Base-by-base conservation (phyloP, 2,329 filamentous ascomycete species). In the Apiospora saccharicola region DNA sequence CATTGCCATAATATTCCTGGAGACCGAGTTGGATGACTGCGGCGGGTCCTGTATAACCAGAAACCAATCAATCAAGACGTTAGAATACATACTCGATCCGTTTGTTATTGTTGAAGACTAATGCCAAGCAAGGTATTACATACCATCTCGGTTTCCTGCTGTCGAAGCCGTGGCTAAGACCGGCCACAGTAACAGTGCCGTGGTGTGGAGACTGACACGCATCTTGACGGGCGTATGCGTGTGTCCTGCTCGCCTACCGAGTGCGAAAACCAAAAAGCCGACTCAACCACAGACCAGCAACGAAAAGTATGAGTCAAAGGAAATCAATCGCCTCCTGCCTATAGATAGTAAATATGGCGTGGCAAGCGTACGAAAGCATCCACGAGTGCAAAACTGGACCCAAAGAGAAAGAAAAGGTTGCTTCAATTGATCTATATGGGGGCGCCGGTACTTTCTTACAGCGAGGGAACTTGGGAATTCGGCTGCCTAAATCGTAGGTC, bases 1-100 rank as follows among this genome's bases (percentile, higher is more conserved):
- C 43, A 69, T 72, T 53, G 24, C 75, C 72, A 70, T 76, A 73
- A 24, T 73, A 74, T 26, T 70, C 70, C 37, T 70, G 71, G 37
- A 78, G 71, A 68, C 78, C 73, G 61, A 80, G 75, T 24, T 75
- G 76, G 43, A 81, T 76, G 57, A 80, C 75, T 10, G 78, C 77
- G 67, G 74, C 57, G 57, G 57, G 57, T 41, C 57, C 57, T 64
- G 57, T 64, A 64, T 41, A 64, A n/a, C 57, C 57, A 64, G 57
- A n/a, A 6, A 75, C 24, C 78, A 74, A 46, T 68, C 49, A 71
- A 70, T 70, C 22, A 46, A 46, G 10, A 24, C 44, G 69, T 64
- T 44, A 67, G n/a, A 70, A 53, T 57, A 75, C 74, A 30, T 75
- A 73, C 49, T 53, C 72, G 68, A 43, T 64, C 72, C 24, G 16